Evolutionary conservation across 208 protist genomes (phyloP).

Genomic region (Trypanosoma brucei): DNA sequence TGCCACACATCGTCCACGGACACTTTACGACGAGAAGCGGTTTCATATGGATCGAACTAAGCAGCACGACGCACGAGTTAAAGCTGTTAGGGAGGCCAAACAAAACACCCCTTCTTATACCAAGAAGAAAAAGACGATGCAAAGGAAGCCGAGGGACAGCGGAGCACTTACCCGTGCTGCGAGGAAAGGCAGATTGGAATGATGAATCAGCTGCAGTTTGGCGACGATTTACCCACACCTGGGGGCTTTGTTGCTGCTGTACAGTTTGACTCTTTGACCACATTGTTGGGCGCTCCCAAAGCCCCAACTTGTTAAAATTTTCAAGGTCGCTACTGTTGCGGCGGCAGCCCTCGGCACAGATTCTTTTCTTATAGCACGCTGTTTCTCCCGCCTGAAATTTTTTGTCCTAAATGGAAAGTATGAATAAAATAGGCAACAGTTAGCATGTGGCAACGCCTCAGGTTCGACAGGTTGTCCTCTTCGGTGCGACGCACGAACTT

Average conservation of each 20-base stretch:
- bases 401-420: neutral
- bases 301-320: neutral
- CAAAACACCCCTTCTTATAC: conserved; percentile 40
- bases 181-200: conserved; percentile 32
- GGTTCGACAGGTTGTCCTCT: conserved; percentile 3
- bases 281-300: neutral
- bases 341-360: too few species aligned
- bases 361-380: too few species aligned
- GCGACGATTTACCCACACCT: neutral
- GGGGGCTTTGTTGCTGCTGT: neutral
- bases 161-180: conserved; percentile 28
- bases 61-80: conserved; percentile 34
- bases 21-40: conserved; percentile 74
- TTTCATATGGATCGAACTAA: conserved; percentile 54
- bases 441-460: conserved; percentile 18
- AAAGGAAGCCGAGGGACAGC: conserved; percentile 25
- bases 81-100: conserved; percentile 36
- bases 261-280: neutral
- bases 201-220: neutral
- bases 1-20: conserved; percentile 26
- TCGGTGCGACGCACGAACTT: neutral
- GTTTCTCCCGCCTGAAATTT: neutral
- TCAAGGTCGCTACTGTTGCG: neutral
- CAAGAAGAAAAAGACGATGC: conserved; percentile 68
- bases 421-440: neutral